Evolutionary conservation across 139 green algal genomes (phyloP).

Genomic region (Picochlorum sp.): DNA sequence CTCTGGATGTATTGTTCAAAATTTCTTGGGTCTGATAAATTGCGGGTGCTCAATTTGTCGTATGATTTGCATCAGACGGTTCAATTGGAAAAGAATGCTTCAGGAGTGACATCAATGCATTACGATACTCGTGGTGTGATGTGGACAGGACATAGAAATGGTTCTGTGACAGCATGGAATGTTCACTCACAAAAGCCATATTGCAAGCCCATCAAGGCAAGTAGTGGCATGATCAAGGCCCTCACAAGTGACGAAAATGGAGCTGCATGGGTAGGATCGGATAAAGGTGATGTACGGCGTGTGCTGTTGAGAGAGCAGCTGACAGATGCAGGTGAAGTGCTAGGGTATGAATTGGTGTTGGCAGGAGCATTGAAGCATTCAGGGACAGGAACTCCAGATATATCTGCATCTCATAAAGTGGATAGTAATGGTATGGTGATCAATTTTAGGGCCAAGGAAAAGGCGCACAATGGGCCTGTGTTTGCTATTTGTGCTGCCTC

Average conservation of each 20-base stretch:
- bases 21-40: neutral
- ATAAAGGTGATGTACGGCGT: slow-evolving; percentile 14
- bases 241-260: slow-evolving; percentile 24
- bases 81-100: slow-evolving; percentile 3
- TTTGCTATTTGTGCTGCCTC: slow-evolving; percentile 15
- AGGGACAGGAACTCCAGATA: neutral
- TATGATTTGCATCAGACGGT: neutral
- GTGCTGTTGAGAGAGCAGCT: neutral
- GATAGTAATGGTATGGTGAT: neutral
- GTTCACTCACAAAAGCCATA: slow-evolving; percentile 2
- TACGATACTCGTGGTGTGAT: slow-evolving; percentile 25
- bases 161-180: slow-evolving; percentile 23
- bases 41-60: neutral
- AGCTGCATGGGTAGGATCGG: slow-evolving; percentile 22
- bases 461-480: slow-evolving; percentile 32
- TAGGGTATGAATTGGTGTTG: slow-evolving; percentile 5
- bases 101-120: slow-evolving; percentile 25
- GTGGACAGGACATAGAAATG: slow-evolving; percentile 36
- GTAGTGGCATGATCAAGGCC: slow-evolving; percentile 5
- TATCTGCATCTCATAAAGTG: neutral
- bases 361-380: neutral
- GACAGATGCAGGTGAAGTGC: neutral
- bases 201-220: slow-evolving; percentile 3
- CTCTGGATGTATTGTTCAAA: neutral
- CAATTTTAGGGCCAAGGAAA: neutral